Percentiles rank a stretch among this genome's conserved stretches.
Conservation (phyloP, 768 basidiomycete species). For the Podaxis mareebaensis region DNA sequence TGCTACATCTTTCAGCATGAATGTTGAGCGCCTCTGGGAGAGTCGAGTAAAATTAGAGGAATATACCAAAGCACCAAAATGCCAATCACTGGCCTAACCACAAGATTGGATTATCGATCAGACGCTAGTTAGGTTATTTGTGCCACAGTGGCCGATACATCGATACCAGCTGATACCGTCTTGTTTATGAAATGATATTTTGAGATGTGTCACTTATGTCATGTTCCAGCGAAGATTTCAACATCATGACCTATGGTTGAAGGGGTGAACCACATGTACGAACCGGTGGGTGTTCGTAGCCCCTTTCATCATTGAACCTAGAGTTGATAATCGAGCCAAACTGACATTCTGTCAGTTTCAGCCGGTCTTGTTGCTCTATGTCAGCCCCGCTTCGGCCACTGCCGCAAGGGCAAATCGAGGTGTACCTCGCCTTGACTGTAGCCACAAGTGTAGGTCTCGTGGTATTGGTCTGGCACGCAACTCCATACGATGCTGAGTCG, state of each 20-base stretch:
- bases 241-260: neutral
- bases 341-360: neutral
- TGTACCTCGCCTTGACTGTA: too few species aligned
- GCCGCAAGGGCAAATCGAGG: neutral
- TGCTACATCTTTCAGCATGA: neutral
- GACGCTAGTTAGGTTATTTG: conserved; percentile 1
- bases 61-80: neutral
- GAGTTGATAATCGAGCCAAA: neutral
- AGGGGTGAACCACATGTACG: neutral
- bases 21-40: neutral
- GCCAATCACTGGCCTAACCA: neutral
- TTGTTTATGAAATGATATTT: neutral
- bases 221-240: neutral
- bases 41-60: neutral
- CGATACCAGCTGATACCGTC: neutral
- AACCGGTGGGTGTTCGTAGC: neutral
- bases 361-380: neutral
- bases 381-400: neutral
- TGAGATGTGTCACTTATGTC: neutral
- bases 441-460: too few species aligned
- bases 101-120: neutral
- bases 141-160: neutral
- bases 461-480: too few species aligned
- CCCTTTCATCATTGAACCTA: conserved; percentile 10
- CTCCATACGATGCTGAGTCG: too few species aligned